Conservation (phyloP, 257 asterid species). For the Solanum dulcamara region DNA sequence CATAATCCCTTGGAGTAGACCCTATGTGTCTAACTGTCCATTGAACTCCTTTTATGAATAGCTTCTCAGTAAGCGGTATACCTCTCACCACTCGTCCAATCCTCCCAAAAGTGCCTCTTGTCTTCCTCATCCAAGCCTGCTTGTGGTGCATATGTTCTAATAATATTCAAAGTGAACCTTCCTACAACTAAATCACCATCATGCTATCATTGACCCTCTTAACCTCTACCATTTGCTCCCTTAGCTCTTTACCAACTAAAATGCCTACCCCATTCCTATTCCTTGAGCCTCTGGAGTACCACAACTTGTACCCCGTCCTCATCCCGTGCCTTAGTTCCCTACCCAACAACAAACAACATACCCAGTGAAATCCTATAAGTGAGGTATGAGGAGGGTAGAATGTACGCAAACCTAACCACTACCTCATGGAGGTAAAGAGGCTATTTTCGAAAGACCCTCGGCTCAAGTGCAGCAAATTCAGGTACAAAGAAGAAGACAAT, state of each 20-base stretch:
- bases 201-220: neutral
- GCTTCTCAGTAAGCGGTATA: neutral
- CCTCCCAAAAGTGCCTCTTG: neutral
- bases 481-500: neutral
- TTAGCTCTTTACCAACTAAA: neutral
- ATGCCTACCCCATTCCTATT: neutral
- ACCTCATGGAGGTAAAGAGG: neutral
- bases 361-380: neutral
- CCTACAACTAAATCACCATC: neutral
- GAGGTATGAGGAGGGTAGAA: neutral
- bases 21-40: neutral
- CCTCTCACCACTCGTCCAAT: neutral
- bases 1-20: neutral
- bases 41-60: neutral
- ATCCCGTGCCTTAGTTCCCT: neutral
- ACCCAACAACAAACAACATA: neutral
- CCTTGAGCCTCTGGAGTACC: neutral
- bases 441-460: neutral
- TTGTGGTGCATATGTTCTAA: neutral
- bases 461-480: neutral
- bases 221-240: neutral
- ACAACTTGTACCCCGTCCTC: neutral
- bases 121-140: neutral
- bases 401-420: neutral
- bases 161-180: neutral